Base-by-base conservation (phyloP, 495 filamentous ascomycete species). In the Delitschia confertaspora region DNA sequence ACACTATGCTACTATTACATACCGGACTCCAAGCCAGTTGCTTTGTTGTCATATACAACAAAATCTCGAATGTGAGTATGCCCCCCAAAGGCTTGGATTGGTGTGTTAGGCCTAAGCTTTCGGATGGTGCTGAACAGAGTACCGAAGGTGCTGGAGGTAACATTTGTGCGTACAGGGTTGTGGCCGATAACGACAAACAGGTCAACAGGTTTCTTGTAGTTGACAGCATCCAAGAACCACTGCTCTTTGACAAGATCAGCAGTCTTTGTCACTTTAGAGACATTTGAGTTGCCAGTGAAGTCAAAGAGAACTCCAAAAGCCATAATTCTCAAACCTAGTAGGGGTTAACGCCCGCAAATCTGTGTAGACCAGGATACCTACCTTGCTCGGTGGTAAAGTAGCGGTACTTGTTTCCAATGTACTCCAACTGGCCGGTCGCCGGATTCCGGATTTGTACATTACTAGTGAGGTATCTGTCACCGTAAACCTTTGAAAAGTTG, bases 381-480 rank as follows among this genome's bases (percentile, higher is more conserved):
- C 64, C 31, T 55, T 69, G 54, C 56, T 66, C 24, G 21, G 61
- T 36, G 42, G 49, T 63, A 33, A 65, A 66, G 42, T 67, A 61
- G 6, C 58, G 57, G 38, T 57, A 66, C 44, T 59, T 64, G 14
- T 67, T 61, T 13, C 67, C 68, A 35, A 69, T 58, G 18, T 58
- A 55, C 32, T 61, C 60, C 30, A 50, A 60, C 32, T 61, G 27
- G 5, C 56, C 42, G 3, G 58, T 59, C 7, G 36, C 35, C 9
- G 55, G 45, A 29, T 61, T 57, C 10, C 47, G 40, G 18, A 67
- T 63, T 38, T 66, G 56, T 29, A 65, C 54, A 49, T 69, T 69
- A 49, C 64, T 68, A 5, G 65, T 68, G 19, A 69, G 41, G 40
- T 69, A 69, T 25, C 53, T 53, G 13, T 65, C 64, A 3, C 68